Base-by-base conservation (phyloP, 2,329 filamentous ascomycete species). In the Apiospora aurea region DNA sequence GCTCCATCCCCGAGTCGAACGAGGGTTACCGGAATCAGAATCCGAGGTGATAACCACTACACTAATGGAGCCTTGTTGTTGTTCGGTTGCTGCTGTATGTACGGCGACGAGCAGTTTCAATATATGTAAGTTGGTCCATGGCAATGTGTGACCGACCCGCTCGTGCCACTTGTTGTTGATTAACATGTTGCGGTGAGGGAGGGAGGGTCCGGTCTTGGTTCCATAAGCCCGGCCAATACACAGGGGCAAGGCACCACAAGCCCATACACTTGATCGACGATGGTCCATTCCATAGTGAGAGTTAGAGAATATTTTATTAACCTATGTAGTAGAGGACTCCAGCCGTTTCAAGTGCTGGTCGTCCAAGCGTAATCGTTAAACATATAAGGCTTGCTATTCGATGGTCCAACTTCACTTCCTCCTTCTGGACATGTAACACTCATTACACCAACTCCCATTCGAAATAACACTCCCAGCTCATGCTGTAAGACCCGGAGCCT, bases 401-500 rank as follows among this genome's bases (percentile, higher is more conserved):
- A 4, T 13, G 57, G 41, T 29, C 29, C 11, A 64, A 29, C 53
- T 38, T 38, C 29, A 26, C 51, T 7, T 34, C 16, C 5, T 21
- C 29, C 21, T 64, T n/a, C 57, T 5, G 13, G 5, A n/a, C 29
- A n/a, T 64, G 18, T 64, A 10, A 24, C 21, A 24, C 10, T 21
- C 18, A 64, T 64, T 69, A 44, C 67, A 69, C 68, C 47, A 69
- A 14, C n/a, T 51, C 46, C 69, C 69, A 70, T 26, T 61, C 29
- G 8, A 47, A 53, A 64, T 70, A 70, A 11, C 16, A 10, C 38
- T 47, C 41, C 69, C 69, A 70, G 26, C 53, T 69, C 83, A 86
- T 87, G 47, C 81, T 82, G 38, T 82, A 83, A 71, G 80, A 82
- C 14, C 86, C 85, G 75, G 75, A 74, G 4, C 81, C 82, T 76